phyloP scores from a whole-genome alignment of 352 stramenopile species.

The Phytophthora colocasiae region DNA sequence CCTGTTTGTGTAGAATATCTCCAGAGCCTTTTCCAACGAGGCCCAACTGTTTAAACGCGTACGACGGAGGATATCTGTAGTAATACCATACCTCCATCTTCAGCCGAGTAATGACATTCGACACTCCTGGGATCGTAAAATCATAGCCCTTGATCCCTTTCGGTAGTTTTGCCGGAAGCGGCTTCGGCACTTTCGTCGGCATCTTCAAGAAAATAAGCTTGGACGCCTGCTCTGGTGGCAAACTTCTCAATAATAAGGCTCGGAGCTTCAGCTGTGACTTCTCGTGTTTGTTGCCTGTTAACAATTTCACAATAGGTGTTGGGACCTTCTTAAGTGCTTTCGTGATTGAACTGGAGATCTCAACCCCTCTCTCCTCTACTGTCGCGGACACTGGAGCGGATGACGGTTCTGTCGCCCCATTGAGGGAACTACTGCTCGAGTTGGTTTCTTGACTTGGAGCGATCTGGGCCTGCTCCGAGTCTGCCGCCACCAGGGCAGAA shows the following conservation, averaged over 20 bases:
- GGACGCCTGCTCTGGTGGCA: conserved; percentile 5
- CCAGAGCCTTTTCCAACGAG: conserved; percentile 13
- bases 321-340: conserved; percentile 9
- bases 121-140: conserved; percentile 20
- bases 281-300: conserved; percentile 6
- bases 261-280: conserved; percentile 12
- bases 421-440: neutral
- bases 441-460: neutral
- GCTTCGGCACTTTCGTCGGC: conserved; percentile 8
- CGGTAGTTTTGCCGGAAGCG: conserved; percentile 6
- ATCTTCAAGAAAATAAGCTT: conserved; percentile 19
- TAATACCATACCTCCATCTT: conserved; percentile 21
- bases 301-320: neutral
- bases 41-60: conserved; percentile 13
- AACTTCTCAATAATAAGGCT: conserved; percentile 7
- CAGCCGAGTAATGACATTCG: conserved; percentile 2
- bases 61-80: conserved; percentile 9
- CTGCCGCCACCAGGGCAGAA: neutral
- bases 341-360: neutral
- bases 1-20: neutral
- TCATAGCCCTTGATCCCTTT: neutral
- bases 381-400: neutral
- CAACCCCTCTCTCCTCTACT: conserved; percentile 12
- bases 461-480: neutral
- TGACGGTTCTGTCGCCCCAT: neutral